Base-by-base conservation (phyloP, 1,284 basidiomycete genomes). In the Leccinum fuscescens region DNA sequence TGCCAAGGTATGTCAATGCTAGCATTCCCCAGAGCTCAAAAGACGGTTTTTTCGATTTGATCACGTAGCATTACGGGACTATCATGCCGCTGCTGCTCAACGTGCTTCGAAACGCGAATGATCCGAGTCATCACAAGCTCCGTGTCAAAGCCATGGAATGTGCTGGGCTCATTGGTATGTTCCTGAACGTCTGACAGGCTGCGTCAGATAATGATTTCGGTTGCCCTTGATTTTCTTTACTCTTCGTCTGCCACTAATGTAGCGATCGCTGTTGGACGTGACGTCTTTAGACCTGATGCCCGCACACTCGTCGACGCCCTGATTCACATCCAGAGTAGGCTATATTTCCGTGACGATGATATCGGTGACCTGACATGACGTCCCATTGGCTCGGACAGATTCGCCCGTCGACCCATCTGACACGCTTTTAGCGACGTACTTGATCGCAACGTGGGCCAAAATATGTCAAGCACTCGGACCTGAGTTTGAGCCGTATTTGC, bases 91-190 rank as follows among this genome's bases (percentile, higher is more conserved):
- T 92, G 6, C 71, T 92, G 17, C 70, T 92, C 64, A 87, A 85
- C 62, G 87, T 92, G 0, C 77, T 93, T 54, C 76, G 82, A 44
- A 88, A 90, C 56, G 88, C 87, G n/a, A 83, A 84, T 52, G 82
- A 83, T 1, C 72, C 80, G 3, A 85, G 87, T 60, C 87, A 89
- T 70, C 78, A 82, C 37, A 88, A 86, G 66, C 69, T 94, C 54
- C 78, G 88, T 22, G 85, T 86, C 44, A 90, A 93, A 67, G 89
- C 90, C 3, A 93, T 94, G 88, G 92, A 94, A 67, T 94, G 92
- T 70, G 91, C 89, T 0, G 89, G 89, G 2, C 76, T 93, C 8
- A 87, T 93, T 57, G 90, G 90, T 90, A 57, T 9, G 78, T 69
- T 29, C 54, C 60, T 49, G 35, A 31, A 22, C 8, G 15, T 42